Base-by-base conservation (phyloP, 2,329 filamentous ascomycete genomes). In the Leptographium wingfieldii region DNA sequence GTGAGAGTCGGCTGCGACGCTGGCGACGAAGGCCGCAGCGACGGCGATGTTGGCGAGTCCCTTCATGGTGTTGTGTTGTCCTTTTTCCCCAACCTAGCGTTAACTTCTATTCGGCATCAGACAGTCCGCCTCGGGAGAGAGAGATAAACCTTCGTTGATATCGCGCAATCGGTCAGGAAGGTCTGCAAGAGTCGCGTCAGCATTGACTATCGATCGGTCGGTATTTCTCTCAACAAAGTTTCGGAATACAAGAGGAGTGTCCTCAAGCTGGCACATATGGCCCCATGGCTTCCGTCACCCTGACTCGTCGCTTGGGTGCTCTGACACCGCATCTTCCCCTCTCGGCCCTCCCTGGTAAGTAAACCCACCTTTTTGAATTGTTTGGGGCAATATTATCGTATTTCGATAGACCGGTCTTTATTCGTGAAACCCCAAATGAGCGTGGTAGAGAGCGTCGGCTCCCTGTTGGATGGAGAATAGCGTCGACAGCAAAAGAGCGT, bases 371-470 rank as follows among this genome's bases (percentile, higher is more conserved):
- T 43, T 27, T 55, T 22, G 38, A 19, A 31, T 46, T n/a, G 12
- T 4, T 27, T 11, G 40, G 19, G 31, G 40, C 12, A 12, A 33
- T 56, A 11, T 43, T 6, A 46, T 46, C 12, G 38, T 59, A 31
- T 59, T 55, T 55, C 35, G n/a, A 31, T 1, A 3, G 27, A 52
- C 49, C 49, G 49, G 29, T 52, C 31, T 59, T 51, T 60, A 22
- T 57, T 65, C 62, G 59, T 58, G 60, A 61, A 55, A 58, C 63
- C 60, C 73, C 72, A 77, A 80, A 81, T 66, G 79, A 82, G 77
- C 73, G 79, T 82, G 75, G 68, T 75, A 76, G 78, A 80, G 78
- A 80, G 77, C 65, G 58, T 57, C 63, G 62, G 73, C 76, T 75
- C 78, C 79, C 78, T 74, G 76, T 80, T 80, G 77, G 76, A 74